Evolutionary conservation across 352 stramenopile species (phyloP).

Genomic region (Phytophthora pini): DNA sequence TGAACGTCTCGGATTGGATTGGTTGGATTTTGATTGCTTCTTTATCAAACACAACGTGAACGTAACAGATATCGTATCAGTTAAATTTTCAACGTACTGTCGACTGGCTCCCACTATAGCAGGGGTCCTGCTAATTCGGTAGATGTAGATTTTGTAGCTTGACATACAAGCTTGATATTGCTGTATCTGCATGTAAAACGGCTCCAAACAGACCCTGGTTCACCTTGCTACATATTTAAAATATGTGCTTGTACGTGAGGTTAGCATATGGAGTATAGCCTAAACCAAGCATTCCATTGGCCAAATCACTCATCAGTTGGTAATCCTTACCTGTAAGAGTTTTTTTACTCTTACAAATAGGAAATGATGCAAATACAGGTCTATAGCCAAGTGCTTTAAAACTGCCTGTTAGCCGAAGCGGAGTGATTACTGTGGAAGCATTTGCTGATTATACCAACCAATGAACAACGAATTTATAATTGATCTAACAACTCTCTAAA

Average conservation of each 20-base stretch:
- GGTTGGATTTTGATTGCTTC: constrained; percentile 15
- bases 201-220: too few relatives aligned
- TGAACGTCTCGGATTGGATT: constrained; percentile 16
- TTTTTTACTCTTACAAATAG: constrained; percentile 76
- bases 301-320: constrained; percentile 77
- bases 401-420: constrained; percentile 73
- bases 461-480: too few relatives aligned
- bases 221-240: not conserved
- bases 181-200: too few relatives aligned
- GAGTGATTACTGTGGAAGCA: constrained; percentile 80
- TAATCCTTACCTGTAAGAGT: constrained; percentile 87
- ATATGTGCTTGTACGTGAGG: constrained; percentile 26
- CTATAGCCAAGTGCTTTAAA: constrained; percentile 85
- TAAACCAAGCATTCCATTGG: not conserved
- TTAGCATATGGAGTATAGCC: constrained; percentile 2
- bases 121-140: not conserved
- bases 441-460: constrained; percentile 63
- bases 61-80: constrained; percentile 1
- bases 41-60: constrained; percentile 4
- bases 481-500: too few relatives aligned
- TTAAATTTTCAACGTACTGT: not conserved
- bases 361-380: constrained; percentile 85
- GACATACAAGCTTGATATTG: too few relatives aligned
- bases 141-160: not conserved
- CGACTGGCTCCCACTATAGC: too few relatives aligned